phyloP scores from a whole-genome alignment of 1,284 basidiomycete species.

The Amylostereum chailletii region DNA sequence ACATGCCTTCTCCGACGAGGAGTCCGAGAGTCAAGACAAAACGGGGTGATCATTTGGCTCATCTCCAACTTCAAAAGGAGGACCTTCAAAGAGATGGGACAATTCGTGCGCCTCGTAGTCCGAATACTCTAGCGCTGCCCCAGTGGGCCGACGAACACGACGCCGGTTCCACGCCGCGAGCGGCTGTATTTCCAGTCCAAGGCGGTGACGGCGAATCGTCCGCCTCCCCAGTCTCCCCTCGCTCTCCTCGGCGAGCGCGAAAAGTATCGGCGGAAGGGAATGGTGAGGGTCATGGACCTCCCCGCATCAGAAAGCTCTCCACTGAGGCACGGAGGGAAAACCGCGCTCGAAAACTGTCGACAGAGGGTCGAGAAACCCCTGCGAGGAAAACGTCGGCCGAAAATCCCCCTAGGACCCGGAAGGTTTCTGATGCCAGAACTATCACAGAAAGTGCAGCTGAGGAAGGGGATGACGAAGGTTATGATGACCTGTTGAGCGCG shows the following conservation, averaged over 20 bases:
- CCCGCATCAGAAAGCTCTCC: constrained; percentile 28
- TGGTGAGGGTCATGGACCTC: constrained; percentile 11
- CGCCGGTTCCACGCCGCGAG: constrained; percentile 43
- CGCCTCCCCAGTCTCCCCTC: constrained; percentile 23
- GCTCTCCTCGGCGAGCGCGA: constrained; percentile 28
- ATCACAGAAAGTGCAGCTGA: constrained; percentile 52
- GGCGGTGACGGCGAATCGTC: constrained; percentile 22
- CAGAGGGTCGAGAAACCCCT: constrained; percentile 20
- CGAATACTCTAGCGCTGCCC: constrained; percentile 25
- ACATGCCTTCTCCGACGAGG: constrained; percentile 23
- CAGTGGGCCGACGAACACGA: constrained; percentile 51
- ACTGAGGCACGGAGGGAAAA: constrained; percentile 4
- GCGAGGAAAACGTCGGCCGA: constrained; percentile 23
- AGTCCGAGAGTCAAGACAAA: constrained; percentile 16
- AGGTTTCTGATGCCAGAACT: constrained; percentile 19
- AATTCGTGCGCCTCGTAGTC: not conserved
- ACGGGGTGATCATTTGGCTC: not conserved
- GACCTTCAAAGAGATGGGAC: not conserved
- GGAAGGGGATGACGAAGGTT: constrained; percentile 72
- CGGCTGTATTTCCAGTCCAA: constrained; percentile 28
- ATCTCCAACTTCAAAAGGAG: not conserved
- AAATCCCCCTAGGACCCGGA: constrained; percentile 27
- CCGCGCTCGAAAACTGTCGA: constrained; percentile 18
- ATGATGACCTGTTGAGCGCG: constrained; percentile 66
- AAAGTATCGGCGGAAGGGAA: constrained; percentile 37